These are phyloP conservation scores for Candida qinlingensis DNA, from an alignment of 805 yeast genomes.

Conservation along the genomic window DNA sequence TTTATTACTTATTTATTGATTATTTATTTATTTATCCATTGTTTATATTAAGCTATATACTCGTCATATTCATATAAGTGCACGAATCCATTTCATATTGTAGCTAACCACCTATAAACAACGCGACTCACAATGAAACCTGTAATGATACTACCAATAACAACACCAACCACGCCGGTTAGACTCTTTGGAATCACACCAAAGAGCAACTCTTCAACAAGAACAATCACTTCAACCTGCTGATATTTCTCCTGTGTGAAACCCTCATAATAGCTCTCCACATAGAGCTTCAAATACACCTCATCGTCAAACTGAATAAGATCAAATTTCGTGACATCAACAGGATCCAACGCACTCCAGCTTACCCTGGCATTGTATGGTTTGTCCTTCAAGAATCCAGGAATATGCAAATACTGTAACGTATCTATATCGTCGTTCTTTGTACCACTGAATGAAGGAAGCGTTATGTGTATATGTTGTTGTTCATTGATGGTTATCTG, in stretches of 20 bases:
- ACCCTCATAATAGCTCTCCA: constrained; percentile 13
- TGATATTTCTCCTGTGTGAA: constrained; percentile 5
- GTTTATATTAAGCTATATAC: too few relatives aligned
- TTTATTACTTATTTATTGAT: constrained; percentile 2
- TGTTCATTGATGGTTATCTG: not conserved
- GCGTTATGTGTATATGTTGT: not conserved
- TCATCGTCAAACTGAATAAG: constrained; percentile 3
- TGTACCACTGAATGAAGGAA: too few relatives aligned
- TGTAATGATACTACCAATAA: not conserved
- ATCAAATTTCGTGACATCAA: constrained; percentile 13
- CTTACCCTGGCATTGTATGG: constrained; percentile 18
- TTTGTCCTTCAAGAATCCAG: not conserved
- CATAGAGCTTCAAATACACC: not conserved
- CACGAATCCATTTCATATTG: not conserved
- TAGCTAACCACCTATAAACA: not conserved
- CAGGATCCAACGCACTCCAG: constrained; percentile 23
- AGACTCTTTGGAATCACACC: constrained; percentile 6
- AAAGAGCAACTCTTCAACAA: constrained; percentile 3
- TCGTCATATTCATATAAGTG: too few relatives aligned
- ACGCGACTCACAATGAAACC: constrained; percentile 1
- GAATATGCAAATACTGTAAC: not conserved
- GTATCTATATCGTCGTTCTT: not conserved
- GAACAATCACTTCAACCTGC: constrained; percentile 7
- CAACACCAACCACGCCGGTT: not conserved
- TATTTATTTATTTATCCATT: not conserved